Evolutionary conservation across 108 stramenopile genomes (phyloP), one percentile per base, ranked within the genome.

Genomic region (Cylindrotheca fusiformis): DNA sequence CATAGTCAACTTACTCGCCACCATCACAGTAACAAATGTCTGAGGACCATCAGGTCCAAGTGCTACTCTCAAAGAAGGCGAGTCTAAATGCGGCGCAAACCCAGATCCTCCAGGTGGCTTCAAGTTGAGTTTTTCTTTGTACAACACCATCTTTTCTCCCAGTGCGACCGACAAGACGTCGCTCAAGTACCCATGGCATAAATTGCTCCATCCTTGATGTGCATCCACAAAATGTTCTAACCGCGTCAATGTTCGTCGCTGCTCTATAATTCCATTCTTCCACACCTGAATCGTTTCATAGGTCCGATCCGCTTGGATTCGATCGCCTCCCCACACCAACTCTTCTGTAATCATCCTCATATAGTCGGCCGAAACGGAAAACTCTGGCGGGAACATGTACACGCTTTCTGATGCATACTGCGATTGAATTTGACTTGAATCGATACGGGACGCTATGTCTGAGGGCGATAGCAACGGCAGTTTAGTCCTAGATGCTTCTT

Each of bases 71-170:
- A 87, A 63, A 2, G 82, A 83, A 0, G 87, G 87, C 10, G 63
- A 58, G 53, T 88, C 87, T 18, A 84, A 54, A 69, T 88, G 87
- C 20, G 87, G 87, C 1, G 87, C 87, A 72, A 84, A 88, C 27
- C 87, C 87, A 48, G 63, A 78, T 17, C 84, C 83, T 28, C 81
- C 80, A 0, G 84, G 82, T 12, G 87, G 87, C 64, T 88, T 88
- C 18, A 84, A 45, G 58, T 88, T 88, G 18, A 88, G 69, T 66
- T 88, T 88, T 72, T 88, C 87, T 58, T 88, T 88, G 71, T 65
- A 88, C 52, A 88, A 61, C 0, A 81, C 81, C 79, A 82, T 80
- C 48, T 74, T 66, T 24, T 49, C 33, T 0, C 71, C 77, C 47
- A 77, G 57, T 0, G 68, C 53, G 20, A 65, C 52, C 8, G 85